Percentiles rank a stretch among this genome's conserved stretches.
Conservation (phyloP, 2,329 filamentous ascomycete genomes). For the Microcera coccophila region DNA sequence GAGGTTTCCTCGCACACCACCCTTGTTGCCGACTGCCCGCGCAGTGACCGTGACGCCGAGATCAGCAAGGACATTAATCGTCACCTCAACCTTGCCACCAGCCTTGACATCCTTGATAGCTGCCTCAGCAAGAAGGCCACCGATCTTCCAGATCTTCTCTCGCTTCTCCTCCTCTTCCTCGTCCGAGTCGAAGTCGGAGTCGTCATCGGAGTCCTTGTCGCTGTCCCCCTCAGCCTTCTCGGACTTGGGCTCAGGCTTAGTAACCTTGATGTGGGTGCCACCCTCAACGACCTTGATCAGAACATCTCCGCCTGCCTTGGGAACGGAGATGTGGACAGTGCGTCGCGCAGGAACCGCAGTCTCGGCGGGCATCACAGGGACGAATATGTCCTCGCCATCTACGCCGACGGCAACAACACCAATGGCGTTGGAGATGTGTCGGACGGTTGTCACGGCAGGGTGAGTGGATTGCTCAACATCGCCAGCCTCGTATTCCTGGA, state of each 20-base stretch:
- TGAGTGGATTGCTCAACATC: constrained; percentile 97
- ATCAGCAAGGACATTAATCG: constrained; percentile 80
- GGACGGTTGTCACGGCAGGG: constrained; percentile 88
- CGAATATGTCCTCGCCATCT: constrained; percentile 66
- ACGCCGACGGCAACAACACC: constrained; percentile 68
- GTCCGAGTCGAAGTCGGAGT: constrained; percentile 55
- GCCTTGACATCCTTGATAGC: constrained; percentile 81
- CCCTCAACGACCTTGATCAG: constrained; percentile 87
- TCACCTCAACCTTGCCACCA: constrained; percentile 87
- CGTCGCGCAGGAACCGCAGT: constrained; percentile 87
- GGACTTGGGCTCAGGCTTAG: constrained; percentile 75
- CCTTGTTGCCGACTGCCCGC: constrained; percentile 82
- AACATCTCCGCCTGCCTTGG: constrained; percentile 80
- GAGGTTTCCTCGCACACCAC: constrained; percentile 67
- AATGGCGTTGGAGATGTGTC: constrained; percentile 83
- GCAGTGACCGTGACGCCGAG: constrained; percentile 75
- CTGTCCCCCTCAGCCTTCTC: constrained; percentile 67
- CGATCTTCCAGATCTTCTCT: constrained; percentile 90
- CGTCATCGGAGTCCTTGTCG: constrained; percentile 65
- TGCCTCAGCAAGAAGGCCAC: constrained; percentile 77
- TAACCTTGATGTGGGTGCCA: constrained; percentile 86
- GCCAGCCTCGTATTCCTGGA: constrained; percentile 88
- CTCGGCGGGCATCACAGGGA: constrained; percentile 75
- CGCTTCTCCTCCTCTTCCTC: constrained; percentile 83
- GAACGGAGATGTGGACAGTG: constrained; percentile 71